A percentile compares a stretch with the other conserved stretches of the same genome.
phyloP scores from a whole-genome alignment of 768 basidiomycete species.

The Paxillus involutus region DNA sequence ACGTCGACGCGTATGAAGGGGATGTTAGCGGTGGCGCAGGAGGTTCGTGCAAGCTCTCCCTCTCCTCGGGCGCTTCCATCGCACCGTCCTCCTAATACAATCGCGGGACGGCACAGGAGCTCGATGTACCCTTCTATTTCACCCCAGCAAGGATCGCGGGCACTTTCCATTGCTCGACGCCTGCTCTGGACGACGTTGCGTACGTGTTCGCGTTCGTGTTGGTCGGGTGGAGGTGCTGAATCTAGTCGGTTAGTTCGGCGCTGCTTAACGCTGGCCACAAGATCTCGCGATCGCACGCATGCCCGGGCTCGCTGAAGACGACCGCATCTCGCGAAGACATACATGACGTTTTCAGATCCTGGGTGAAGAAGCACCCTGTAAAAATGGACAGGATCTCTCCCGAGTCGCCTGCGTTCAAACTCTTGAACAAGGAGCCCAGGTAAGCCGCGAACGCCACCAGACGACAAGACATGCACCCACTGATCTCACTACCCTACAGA shows the following conservation, averaged over 20 bases:
- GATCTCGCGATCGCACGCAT: constrained; percentile 90
- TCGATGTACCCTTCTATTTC: constrained; percentile 81
- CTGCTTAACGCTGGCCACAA: constrained; percentile 82
- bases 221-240: not conserved
- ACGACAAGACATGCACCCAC: too few relatives aligned
- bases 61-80: not conserved
- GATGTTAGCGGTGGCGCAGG: constrained; percentile 88
- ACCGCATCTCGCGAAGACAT: constrained; percentile 69
- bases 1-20: constrained; percentile 88
- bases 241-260: constrained; percentile 61
- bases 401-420: constrained; percentile 62
- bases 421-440: constrained; percentile 72
- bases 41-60: constrained; percentile 50
- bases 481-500: constrained; percentile 33
- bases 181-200: constrained; percentile 74
- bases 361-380: constrained; percentile 80
- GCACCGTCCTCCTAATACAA: too few relatives aligned
- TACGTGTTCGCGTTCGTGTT: constrained; percentile 38
- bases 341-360: constrained; percentile 83
- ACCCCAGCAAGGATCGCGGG: constrained; percentile 79
- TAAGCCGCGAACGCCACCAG: constrained; percentile 32
- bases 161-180: constrained; percentile 78
- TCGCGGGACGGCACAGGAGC: constrained; percentile 50
- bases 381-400: constrained; percentile 80
- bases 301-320: constrained; percentile 89